These are phyloP conservation scores for Triglochin maritima DNA, from an alignment of 106 monocot species.

Conservation along the genomic window DNA sequence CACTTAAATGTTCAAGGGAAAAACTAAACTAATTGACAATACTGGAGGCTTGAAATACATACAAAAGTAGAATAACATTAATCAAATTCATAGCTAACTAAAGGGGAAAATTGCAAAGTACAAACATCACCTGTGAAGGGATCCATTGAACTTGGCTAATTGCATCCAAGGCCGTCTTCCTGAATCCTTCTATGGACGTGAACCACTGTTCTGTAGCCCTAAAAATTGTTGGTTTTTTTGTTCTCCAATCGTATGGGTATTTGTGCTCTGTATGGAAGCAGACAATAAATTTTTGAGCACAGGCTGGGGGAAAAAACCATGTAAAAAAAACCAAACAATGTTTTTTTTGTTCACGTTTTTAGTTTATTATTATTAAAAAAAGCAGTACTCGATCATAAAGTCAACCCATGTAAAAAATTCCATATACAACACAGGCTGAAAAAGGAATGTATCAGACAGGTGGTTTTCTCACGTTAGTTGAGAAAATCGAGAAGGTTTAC, in stretches of 20 bases:
- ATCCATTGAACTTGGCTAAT: slow-evolving; percentile 79
- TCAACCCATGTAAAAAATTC: not conserved
- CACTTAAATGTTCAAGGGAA: not conserved
- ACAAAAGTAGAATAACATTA: not conserved
- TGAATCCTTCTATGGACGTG: slow-evolving; percentile 90
- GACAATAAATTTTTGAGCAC: not conserved
- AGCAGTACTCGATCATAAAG: not conserved
- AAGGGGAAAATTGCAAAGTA: not conserved
- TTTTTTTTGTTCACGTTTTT: not conserved
- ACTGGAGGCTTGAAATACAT: no score
- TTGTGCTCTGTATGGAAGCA: slow-evolving; percentile 54
- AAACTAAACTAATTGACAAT: no score
- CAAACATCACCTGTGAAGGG: slow-evolving; percentile 61
- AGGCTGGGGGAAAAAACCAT: not conserved
- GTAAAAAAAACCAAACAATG: not conserved
- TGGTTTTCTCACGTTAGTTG: no score
- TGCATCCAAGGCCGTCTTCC: slow-evolving; percentile 78
- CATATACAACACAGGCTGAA: no score
- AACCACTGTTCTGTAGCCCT: slow-evolving; percentile 99
- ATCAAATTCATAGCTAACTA: not conserved
- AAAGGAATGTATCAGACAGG: no score
- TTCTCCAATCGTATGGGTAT: slow-evolving; percentile 99
- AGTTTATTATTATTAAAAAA: not conserved
- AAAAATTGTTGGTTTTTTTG: slow-evolving; percentile 97
- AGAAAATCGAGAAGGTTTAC: not conserved